phyloP scores from a whole-genome alignment of 306 rosid species.

The Lathyrus oleraceus region DNA sequence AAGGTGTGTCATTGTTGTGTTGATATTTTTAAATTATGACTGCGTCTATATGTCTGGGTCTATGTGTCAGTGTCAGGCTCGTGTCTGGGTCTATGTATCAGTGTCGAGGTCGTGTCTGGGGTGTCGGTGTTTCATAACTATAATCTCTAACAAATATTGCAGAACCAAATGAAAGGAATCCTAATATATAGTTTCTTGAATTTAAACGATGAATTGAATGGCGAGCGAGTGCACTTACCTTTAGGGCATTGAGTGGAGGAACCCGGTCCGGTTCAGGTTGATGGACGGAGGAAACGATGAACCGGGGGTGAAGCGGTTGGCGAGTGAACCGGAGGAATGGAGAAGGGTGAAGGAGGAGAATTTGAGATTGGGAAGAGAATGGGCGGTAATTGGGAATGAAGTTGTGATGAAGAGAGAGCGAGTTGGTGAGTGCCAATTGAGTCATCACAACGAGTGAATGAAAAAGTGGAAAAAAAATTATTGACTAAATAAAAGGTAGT shows the following conservation, averaged over 20 bases:
- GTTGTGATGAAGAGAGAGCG: slow-evolving; percentile 58
- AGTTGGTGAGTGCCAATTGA: slow-evolving; percentile 66
- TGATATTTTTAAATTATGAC: too few species aligned
- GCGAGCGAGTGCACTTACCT: background rate
- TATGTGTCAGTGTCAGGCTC: too few species aligned
- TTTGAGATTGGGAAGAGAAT: slow-evolving; percentile 34
- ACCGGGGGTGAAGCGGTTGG: background rate
- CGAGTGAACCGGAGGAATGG: slow-evolving; percentile 32
- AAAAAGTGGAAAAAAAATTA: too few species aligned
- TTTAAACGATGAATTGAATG: too few species aligned
- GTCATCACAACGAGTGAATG: slow-evolving; percentile 47
- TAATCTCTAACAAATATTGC: too few species aligned
- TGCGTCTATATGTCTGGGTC: too few species aligned
- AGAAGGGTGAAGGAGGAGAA: slow-evolving; percentile 15
- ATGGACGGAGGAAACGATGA: slow-evolving; percentile 12
- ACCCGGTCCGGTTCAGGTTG: slow-evolving; percentile 42
- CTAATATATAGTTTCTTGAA: too few species aligned
- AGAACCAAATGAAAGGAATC: too few species aligned
- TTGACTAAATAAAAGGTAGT: too few species aligned
- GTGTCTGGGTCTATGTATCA: too few species aligned
- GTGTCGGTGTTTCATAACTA: background rate
- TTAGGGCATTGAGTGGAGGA: slow-evolving; percentile 33
- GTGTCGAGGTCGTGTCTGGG: too few species aligned
- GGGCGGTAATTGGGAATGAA: slow-evolving; percentile 27
- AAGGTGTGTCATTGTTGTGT: too few species aligned